Evolutionary conservation across 2,329 filamentous ascomycete species (phyloP).

Genomic region (Alternaria rosae): DNA sequence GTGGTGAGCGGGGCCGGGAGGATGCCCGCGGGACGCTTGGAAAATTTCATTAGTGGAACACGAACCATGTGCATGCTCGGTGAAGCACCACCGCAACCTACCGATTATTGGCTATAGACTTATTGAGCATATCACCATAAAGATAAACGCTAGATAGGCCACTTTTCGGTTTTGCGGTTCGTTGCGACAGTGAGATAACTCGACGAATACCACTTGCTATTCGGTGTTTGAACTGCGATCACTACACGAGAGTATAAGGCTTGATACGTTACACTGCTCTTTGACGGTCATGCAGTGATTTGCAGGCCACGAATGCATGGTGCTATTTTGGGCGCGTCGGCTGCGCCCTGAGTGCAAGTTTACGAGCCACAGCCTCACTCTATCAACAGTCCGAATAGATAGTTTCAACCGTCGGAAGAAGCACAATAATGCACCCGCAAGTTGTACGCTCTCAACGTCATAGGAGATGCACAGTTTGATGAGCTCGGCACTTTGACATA

Average conservation of each 20-base stretch:
- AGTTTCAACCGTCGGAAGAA: neutral
- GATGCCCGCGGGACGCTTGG: neutral
- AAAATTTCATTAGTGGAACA: constrained; percentile 1
- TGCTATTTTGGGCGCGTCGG: neutral
- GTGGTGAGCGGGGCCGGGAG: neutral
- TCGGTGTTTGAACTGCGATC: neutral
- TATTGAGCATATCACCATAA: neutral
- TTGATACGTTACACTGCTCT: neutral
- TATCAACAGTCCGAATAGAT: neutral
- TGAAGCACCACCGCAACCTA: neutral
- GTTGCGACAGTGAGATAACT: neutral
- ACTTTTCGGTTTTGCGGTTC: neutral
- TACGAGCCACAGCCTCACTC: neutral
- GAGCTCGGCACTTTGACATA: neutral
- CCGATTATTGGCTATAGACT: neutral
- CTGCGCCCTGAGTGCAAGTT: neutral
- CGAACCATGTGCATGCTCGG: neutral
- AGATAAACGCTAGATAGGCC: neutral
- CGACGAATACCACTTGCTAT: neutral
- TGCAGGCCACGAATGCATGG: neutral
- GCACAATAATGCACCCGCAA: neutral
- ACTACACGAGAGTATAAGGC: neutral
- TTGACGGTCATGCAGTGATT: neutral
- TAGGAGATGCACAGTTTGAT: neutral
- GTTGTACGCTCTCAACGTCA: neutral